Evolutionary conservation across 306 rosid genomes (phyloP).

Genomic region (Trifolium subterraneum): DNA sequence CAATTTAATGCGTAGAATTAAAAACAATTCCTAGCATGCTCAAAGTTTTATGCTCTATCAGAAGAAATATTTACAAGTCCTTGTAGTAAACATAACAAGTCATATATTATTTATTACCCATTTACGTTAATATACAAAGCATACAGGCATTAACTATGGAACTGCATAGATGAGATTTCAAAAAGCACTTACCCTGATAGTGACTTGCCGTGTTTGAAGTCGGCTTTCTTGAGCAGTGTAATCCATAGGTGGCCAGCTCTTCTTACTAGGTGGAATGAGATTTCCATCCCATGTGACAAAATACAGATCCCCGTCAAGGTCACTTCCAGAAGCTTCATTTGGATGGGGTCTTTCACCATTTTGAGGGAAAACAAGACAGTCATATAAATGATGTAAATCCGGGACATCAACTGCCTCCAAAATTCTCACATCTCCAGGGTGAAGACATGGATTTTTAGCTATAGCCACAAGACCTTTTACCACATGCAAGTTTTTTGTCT

Average conservation of each 20-base stretch:
- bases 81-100: conserved; percentile 1
- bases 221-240: conserved; percentile 58
- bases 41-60: conserved; percentile 30
- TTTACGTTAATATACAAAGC: conserved; percentile 4
- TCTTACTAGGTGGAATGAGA: conserved; percentile 86
- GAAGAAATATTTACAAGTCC: conserved; percentile 32
- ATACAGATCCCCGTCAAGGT: conserved; percentile 92
- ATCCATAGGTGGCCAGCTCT: conserved; percentile 79
- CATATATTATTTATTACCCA: conserved; percentile 15
- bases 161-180: conserved; percentile 29
- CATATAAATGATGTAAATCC: conserved; percentile 70
- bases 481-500: conserved; percentile 58
- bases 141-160: conserved; percentile 23
- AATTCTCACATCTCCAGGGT: conserved; percentile 88
- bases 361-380: conserved; percentile 90
- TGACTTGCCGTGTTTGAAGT: conserved; percentile 43
- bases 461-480: conserved; percentile 69
- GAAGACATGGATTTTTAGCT: conserved; percentile 93
- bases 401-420: conserved; percentile 90
- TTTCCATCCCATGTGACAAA: conserved; percentile 91
- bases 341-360: conserved; percentile 91
- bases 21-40: conserved; percentile 18
- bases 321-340: conserved; percentile 97
- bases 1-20: not conserved
- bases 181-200: conserved; percentile 49